These are phyloP conservation scores for Phialocephala sp. DNA, from an alignment of 2,329 filamentous ascomycete genomes.

Conservation along the genomic window DNA sequence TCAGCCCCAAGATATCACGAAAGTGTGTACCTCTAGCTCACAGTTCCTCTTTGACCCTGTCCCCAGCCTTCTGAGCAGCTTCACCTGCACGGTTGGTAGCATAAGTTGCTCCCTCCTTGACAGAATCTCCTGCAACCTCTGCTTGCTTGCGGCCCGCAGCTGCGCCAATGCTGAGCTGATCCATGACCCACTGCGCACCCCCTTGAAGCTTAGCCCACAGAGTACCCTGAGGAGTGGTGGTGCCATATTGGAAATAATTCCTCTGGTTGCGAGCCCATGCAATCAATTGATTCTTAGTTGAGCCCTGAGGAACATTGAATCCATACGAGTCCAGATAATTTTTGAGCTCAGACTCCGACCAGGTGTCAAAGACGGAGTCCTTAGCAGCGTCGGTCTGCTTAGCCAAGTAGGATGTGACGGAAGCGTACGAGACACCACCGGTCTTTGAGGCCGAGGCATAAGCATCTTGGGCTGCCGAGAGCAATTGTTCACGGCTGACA, in stretches of 20 bases:
- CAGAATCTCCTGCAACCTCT: constrained; percentile 52
- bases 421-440: constrained; percentile 65
- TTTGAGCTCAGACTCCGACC: constrained; percentile 74
- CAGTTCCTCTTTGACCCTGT: constrained; percentile 45
- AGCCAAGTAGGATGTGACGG: constrained; percentile 73
- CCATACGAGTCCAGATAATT: constrained; percentile 81
- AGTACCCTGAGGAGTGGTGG: constrained; percentile 67
- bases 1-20: not conserved
- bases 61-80: constrained; percentile 43
- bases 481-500: constrained; percentile 74
- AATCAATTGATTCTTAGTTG: constrained; percentile 65
- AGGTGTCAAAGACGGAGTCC: constrained; percentile 71
- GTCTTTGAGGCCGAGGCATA: constrained; percentile 64
- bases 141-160: constrained; percentile 51
- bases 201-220: constrained; percentile 66
- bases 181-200: constrained; percentile 52
- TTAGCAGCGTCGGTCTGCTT: constrained; percentile 70
- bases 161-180: constrained; percentile 54
- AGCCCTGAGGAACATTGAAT: constrained; percentile 49
- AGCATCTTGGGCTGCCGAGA: constrained; percentile 66
- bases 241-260: constrained; percentile 80
- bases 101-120: constrained; percentile 43
- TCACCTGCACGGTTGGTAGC: constrained; percentile 45
- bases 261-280: constrained; percentile 74
- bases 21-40: constrained; percentile 27